Conservation (phyloP, 2,329 filamentous ascomycete genomes). For the Didymellaceae sp. region DNA sequence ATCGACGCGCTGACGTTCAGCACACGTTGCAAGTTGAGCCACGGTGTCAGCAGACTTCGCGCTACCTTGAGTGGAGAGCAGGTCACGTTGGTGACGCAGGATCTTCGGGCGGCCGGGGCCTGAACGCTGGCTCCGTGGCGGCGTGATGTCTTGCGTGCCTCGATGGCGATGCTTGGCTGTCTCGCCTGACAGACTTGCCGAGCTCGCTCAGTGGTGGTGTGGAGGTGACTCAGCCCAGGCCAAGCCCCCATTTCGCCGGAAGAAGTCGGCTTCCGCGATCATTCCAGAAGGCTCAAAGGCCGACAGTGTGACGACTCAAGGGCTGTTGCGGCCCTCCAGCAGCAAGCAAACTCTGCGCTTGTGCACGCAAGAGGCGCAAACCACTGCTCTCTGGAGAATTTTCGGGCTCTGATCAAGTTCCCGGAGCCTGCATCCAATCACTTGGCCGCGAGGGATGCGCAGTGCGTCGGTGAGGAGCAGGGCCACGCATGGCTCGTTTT, state of each 20-base stretch:
- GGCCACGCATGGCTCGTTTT: slow-evolving; percentile 18
- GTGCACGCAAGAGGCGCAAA: slow-evolving; percentile 19
- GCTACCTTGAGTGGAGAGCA: slow-evolving; percentile 19
- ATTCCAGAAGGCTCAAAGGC: slow-evolving; percentile 14
- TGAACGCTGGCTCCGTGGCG: slow-evolving; percentile 14
- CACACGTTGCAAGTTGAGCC: slow-evolving; percentile 21
- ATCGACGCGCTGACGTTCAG: slow-evolving; percentile 2
- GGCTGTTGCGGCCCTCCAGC: slow-evolving; percentile 15
- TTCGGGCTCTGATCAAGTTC: slow-evolving; percentile 8
- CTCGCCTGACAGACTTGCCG: slow-evolving; percentile 13
- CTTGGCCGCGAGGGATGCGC: slow-evolving; percentile 8
- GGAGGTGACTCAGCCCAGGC: slow-evolving; percentile 34
- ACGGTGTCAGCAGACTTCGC: slow-evolving; percentile 41
- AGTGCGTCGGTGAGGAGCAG: slow-evolving; percentile 17
- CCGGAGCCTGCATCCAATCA: slow-evolving; percentile 10
- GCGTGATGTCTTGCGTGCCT: slow-evolving; percentile 28
- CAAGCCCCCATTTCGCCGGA: slow-evolving; percentile 13
- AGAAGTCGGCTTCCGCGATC: slow-evolving; percentile 10
- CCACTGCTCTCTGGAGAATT: slow-evolving; percentile 11
- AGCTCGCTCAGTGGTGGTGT: slow-evolving; percentile 16
- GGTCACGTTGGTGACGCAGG: slow-evolving; percentile 30
- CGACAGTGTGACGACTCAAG: slow-evolving; percentile 14
- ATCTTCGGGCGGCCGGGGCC: slow-evolving; percentile 20
- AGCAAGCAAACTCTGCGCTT: slow-evolving; percentile 15
- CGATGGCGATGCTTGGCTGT: slow-evolving; percentile 23